These are phyloP conservation scores for Nicotiana rustica DNA, from an alignment of 305 asterid species.

Conservation along the genomic window DNA sequence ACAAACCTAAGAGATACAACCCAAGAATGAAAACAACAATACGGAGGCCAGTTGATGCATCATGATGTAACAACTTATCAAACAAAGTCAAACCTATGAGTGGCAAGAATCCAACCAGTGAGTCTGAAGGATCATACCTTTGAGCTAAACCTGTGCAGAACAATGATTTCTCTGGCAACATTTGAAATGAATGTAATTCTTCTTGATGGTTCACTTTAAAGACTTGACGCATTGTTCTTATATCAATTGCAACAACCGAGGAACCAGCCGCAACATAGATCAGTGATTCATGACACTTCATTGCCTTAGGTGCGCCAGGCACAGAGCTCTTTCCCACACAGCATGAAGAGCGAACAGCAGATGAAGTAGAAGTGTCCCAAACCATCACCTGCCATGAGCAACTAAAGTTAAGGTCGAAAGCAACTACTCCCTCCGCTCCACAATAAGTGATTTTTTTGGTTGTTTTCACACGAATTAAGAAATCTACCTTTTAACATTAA, in stretches of 20 bases:
- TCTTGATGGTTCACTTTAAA: slow-evolving; percentile 46
- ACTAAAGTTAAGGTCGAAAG: slow-evolving; percentile 16
- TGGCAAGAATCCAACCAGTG: neutral
- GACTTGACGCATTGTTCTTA: slow-evolving; percentile 74
- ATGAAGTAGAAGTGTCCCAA: slow-evolving; percentile 75
- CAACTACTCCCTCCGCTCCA: neutral
- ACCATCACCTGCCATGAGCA: slow-evolving; percentile 58
- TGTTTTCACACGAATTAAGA: no score
- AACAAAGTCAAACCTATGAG: neutral
- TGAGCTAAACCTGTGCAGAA: slow-evolving; percentile 70
- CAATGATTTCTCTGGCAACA: slow-evolving; percentile 67
- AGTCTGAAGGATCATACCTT: slow-evolving; percentile 50
- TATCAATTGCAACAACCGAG: slow-evolving; percentile 68
- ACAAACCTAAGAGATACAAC: neutral
- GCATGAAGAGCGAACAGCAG: slow-evolving; percentile 69
- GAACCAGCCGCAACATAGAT: slow-evolving; percentile 74
- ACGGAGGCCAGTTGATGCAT: neutral
- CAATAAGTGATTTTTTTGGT: no score
- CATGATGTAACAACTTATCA: neutral
- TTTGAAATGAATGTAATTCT: slow-evolving; percentile 61
- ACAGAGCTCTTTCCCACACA: slow-evolving; percentile 75
- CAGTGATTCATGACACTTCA: slow-evolving; percentile 80
- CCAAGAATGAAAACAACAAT: neutral
- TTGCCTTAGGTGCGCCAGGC: slow-evolving; percentile 63
- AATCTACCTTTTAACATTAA: no score